Conservation (phyloP, 148 eudicot genomes). For the Rhododendron vialii region DNA sequence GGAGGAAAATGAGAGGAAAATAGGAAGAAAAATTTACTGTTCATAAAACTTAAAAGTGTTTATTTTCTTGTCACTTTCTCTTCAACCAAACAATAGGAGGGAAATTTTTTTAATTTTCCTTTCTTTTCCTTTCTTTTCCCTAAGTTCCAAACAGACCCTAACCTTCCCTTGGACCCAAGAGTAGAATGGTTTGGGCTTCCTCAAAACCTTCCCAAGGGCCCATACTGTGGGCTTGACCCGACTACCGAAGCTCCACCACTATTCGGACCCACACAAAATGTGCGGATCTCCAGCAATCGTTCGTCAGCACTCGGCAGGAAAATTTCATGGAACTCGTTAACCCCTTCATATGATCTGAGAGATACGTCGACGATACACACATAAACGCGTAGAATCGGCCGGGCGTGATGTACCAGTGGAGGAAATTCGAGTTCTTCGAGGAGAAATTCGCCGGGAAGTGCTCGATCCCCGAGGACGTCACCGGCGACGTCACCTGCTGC, state of each 20-base stretch:
- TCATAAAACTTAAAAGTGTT: too few species aligned
- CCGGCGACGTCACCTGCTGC: conserved; percentile 57
- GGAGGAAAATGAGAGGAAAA: too few species aligned
- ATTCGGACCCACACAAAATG: neutral
- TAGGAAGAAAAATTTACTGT: too few species aligned
- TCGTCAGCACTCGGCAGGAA: neutral
- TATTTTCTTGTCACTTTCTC: too few species aligned
- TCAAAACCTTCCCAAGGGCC: neutral
- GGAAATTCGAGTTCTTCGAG: conserved; percentile 97
- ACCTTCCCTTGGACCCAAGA: neutral
- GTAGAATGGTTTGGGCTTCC: neutral
- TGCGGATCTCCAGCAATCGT: neutral
- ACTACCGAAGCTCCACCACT: neutral
- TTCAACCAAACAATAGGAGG: too few species aligned
- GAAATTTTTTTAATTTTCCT: too few species aligned
- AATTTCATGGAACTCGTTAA: neutral
- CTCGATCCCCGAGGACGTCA: conserved; percentile 57
- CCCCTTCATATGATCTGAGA: neutral
- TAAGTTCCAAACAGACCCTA: too few species aligned
- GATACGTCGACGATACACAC: neutral
- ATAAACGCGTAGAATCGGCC: neutral
- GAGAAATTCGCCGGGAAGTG: conserved; percentile 69
- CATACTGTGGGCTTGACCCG: neutral
- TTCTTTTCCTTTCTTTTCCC: too few species aligned
- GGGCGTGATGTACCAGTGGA: conserved; percentile 75